Evolutionary conservation across 768 basidiomycete species (phyloP).

Genomic region (Collybia sordida): DNA sequence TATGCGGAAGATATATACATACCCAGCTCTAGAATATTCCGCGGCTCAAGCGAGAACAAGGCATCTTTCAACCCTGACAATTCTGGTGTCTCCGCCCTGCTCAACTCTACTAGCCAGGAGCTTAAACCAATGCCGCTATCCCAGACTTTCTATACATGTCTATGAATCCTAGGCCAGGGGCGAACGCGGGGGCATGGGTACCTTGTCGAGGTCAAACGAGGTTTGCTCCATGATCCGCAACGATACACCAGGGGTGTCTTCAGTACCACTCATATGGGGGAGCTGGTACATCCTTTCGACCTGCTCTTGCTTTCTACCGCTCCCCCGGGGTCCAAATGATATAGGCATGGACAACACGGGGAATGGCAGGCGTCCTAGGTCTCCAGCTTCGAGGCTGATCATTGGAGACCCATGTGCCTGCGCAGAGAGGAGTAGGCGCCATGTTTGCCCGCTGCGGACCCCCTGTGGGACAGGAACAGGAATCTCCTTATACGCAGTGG

Average conservation of each 20-base stretch:
- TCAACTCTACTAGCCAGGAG: constrained; percentile 63
- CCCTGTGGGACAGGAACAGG: constrained; percentile 61
- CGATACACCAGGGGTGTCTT: constrained; percentile 12
- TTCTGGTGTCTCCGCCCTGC: constrained; percentile 14
- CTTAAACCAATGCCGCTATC: constrained; percentile 88
- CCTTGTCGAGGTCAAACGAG: constrained; percentile 93
- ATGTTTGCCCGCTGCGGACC: constrained; percentile 52
- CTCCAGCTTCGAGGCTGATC: constrained; percentile 42
- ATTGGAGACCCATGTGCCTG: constrained; percentile 23
- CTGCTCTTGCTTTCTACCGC: constrained; percentile 61
- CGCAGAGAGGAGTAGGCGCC: constrained; percentile 63
- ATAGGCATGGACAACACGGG: constrained; percentile 74
- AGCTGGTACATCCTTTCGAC: constrained; percentile 58
- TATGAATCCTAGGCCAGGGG: constrained; percentile 15
- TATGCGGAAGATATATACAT: constrained; percentile 12
- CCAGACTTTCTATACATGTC: constrained; percentile 83
- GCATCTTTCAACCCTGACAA: constrained; percentile 23
- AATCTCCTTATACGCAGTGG: constrained; percentile 76
- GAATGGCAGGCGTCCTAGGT: constrained; percentile 48
- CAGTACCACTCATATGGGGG: constrained; percentile 17
- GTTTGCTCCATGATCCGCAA: constrained; percentile 75
- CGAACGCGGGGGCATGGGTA: constrained; percentile 26
- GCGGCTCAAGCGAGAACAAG: constrained; percentile 37
- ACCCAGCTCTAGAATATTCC: constrained; percentile 74
- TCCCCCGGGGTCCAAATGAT: constrained; percentile 28